Percentiles rank a stretch among this genome's conserved stretches.
Conservation (phyloP, 192 early-diverging fungal genomes). For the Umbelopsis isabellina region DNA sequence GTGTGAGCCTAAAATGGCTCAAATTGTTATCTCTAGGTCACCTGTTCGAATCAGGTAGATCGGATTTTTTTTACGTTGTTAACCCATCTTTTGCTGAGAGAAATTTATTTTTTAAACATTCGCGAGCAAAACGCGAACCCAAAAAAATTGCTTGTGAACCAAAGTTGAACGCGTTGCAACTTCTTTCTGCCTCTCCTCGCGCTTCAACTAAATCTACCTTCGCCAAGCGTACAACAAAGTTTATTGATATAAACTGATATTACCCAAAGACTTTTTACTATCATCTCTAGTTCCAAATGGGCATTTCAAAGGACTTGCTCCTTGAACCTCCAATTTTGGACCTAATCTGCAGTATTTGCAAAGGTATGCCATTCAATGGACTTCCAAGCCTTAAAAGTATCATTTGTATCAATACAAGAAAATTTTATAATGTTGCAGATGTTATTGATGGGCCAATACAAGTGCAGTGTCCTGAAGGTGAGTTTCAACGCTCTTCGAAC, state of each 20-base stretch:
- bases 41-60: conserved; percentile 21
- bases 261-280: neutral
- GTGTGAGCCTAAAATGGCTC: neutral
- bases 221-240: too few relatives aligned
- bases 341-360: conserved; percentile 22
- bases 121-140: too few relatives aligned
- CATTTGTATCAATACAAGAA: neutral
- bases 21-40: conserved; percentile 20
- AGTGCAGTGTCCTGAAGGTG: conserved; percentile 45
- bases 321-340: conserved; percentile 21
- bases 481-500: neutral
- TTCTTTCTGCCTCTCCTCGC: too few relatives aligned
- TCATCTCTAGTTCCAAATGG: conserved; percentile 23
- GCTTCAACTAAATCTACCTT: too few relatives aligned
- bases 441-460: conserved; percentile 42
- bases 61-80: neutral
- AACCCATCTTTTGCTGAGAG: too few relatives aligned
- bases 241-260: too few relatives aligned
- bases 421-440: conserved; percentile 24
- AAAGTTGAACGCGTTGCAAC: too few relatives aligned
- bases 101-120: too few relatives aligned
- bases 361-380: neutral
- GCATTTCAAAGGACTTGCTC: conserved; percentile 26
- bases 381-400: neutral
- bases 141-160: too few relatives aligned